phyloP scores from a whole-genome alignment of 108 stramenopile genomes.

The Conticribra weissflogii region DNA sequence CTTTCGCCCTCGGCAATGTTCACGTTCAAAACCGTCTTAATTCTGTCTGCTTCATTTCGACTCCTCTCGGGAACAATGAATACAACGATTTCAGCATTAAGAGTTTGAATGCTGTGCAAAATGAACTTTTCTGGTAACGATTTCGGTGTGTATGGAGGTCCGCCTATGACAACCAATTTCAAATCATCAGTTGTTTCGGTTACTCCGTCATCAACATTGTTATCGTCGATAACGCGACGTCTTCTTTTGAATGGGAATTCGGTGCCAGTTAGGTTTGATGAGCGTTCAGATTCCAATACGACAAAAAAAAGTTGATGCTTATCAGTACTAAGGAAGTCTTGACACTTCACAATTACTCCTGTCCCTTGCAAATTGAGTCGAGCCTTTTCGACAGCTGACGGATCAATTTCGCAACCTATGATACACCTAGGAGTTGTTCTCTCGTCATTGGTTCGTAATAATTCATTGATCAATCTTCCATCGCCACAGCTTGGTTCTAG shows the following conservation, averaged over 20 bases:
- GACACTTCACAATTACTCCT: slow-evolving; percentile 14
- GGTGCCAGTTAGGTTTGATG: too few relatives aligned
- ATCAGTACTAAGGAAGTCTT: slow-evolving; percentile 16
- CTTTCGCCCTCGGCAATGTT: not conserved
- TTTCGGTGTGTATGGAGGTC: slow-evolving; percentile 39
- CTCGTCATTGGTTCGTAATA: not conserved
- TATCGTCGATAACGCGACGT: too few relatives aligned
- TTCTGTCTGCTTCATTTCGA: slow-evolving; percentile 13
- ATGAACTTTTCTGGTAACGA: slow-evolving; percentile 28
- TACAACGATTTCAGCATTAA: slow-evolving; percentile 28
- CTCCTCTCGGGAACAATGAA: slow-evolving; percentile 32
- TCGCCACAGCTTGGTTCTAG: slow-evolving; percentile 45
- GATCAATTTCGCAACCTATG: slow-evolving; percentile 35
- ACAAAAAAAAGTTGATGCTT: slow-evolving; percentile 1
- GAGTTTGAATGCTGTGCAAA: slow-evolving; percentile 21
- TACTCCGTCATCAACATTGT: too few relatives aligned
- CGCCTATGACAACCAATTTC: slow-evolving; percentile 16
- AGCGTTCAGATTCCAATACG: not conserved
- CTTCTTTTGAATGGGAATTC: too few relatives aligned
- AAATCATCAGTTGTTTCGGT: not conserved
- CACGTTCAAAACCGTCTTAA: slow-evolving; percentile 4
- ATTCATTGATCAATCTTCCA: slow-evolving; percentile 24
- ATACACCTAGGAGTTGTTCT: not conserved
- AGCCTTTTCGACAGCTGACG: slow-evolving; percentile 19
- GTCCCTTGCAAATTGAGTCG: slow-evolving; percentile 10